Base-by-base conservation (phyloP, 148 eudicot genomes). In the Arctostaphylos glauca region DNA sequence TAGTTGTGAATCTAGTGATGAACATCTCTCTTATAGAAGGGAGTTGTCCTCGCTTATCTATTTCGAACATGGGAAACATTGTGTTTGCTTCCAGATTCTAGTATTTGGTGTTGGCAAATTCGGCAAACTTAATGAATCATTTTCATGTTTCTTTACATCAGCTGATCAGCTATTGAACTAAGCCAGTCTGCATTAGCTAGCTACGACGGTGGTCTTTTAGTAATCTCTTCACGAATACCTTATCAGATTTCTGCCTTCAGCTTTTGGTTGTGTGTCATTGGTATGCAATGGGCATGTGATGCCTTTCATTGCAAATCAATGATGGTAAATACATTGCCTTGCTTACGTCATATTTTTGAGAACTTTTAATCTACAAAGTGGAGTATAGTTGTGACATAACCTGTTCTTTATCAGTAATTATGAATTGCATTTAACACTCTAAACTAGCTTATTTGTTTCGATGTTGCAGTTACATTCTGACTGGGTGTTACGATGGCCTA, bases 401-500 rank as follows among this genome's bases (percentile, higher is more conserved):
- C 47, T 77, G 16, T 23, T 41, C 48, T 48, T 46, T 23, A 41
- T 48, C 14, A 56, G 55, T 12, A 14, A 58, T n/a, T 14, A 12
- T 49, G 56, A 60, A 50, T 49, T 74, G 43, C 31, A 18, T 64
- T 49, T 23, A 84, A 44, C 53, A 59, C 19, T 41, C 23, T 68
- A 81, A 12, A 53, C 23, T 44, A 55, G 16, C 56, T 48, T 76
- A 23, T 86, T 79, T 84, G 18, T 83, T 66, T 18, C 83, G 54
- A 10, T 49, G 23, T 82, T 50, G 60, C 93, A 96, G 99, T 91
- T 88, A 91, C 83, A 84, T 96, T 84, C 84, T 94, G 86, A 96
- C 99, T 3, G 99, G 99, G 78, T 93, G 93, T 85, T 96, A 92
- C 84, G 99, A 96, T 88, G 87, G 92, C 76, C 85, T 89, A 64